Conservation (phyloP, 129 eudicot genomes). For the Saposhnikovia divaricata region DNA sequence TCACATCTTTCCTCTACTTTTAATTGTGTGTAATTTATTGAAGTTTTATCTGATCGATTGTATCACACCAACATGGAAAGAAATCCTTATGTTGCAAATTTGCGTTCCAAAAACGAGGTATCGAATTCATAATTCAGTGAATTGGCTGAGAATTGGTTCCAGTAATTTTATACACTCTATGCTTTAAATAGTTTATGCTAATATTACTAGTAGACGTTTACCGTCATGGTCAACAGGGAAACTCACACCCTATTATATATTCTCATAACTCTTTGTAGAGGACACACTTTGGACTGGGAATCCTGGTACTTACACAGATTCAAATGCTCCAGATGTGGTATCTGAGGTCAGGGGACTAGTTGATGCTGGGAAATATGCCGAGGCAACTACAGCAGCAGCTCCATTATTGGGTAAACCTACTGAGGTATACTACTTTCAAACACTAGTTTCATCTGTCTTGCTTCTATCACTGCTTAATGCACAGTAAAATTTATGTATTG, state of each 20-base stretch:
- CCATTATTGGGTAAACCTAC: slow-evolving; percentile 60
- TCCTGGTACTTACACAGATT: slow-evolving; percentile 65
- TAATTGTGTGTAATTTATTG: too few species aligned
- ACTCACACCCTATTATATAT: neutral
- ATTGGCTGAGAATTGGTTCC: neutral
- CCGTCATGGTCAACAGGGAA: too few species aligned
- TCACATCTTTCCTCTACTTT: neutral
- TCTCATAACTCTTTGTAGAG: slow-evolving; percentile 29
- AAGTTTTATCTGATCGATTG: neutral
- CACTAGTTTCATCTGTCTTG: neutral
- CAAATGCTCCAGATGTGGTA: slow-evolving; percentile 49
- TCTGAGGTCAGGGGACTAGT: slow-evolving; percentile 72
- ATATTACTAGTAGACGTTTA: too few species aligned
- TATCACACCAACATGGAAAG: neutral
- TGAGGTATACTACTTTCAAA: slow-evolving; percentile 14
- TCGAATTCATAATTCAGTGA: neutral
- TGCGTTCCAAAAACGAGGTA: neutral
- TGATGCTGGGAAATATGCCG: slow-evolving; percentile 56
- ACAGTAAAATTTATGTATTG: neutral
- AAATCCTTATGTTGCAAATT: neutral
- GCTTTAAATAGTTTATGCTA: neutral
- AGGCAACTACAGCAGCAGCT: slow-evolving; percentile 66
- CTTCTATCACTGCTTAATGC: neutral
- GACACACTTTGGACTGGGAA: slow-evolving; percentile 87
- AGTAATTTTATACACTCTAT: neutral